Evolutionary conservation across 73 alveolate species (phyloP).

Genomic region (Uronychia binucleata): DNA sequence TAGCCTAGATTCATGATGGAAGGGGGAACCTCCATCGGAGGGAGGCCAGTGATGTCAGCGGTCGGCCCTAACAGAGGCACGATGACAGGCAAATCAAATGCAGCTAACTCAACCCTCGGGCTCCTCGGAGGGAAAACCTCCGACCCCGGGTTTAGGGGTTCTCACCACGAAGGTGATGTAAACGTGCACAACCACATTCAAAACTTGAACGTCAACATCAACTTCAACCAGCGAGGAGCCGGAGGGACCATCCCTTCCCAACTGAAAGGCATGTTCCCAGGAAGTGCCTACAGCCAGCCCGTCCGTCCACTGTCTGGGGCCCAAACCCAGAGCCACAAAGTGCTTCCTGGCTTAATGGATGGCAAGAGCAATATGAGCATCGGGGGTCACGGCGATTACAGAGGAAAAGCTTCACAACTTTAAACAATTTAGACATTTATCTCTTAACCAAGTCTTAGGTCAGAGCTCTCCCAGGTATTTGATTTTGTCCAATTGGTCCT

Average conservation of each 20-base stretch:
- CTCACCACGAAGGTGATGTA: neutral
- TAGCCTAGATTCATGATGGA: neutral
- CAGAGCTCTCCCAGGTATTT: neutral
- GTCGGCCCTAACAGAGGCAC: neutral
- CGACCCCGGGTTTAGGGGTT: neutral
- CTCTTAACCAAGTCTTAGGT: neutral
- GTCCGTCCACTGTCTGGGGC: neutral
- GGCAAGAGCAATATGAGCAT: neutral
- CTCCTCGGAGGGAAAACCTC: neutral
- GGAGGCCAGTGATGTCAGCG: neutral
- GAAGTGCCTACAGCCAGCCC: neutral
- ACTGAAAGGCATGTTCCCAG: neutral
- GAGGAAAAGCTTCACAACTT: neutral
- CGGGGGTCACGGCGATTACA: neutral
- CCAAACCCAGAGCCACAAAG: neutral
- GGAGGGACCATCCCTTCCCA: neutral
- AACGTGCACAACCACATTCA: neutral
- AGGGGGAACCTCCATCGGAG: neutral
- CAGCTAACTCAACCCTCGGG: neutral
- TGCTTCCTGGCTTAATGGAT: neutral
- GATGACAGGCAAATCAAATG: neutral
- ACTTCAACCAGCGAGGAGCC: neutral
- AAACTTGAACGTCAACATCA: neutral
- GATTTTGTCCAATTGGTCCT: neutral
- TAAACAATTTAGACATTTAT: neutral